Base-by-base conservation (phyloP, 1,284 basidiomycete genomes). In the Ganoderma multipileum region DNA sequence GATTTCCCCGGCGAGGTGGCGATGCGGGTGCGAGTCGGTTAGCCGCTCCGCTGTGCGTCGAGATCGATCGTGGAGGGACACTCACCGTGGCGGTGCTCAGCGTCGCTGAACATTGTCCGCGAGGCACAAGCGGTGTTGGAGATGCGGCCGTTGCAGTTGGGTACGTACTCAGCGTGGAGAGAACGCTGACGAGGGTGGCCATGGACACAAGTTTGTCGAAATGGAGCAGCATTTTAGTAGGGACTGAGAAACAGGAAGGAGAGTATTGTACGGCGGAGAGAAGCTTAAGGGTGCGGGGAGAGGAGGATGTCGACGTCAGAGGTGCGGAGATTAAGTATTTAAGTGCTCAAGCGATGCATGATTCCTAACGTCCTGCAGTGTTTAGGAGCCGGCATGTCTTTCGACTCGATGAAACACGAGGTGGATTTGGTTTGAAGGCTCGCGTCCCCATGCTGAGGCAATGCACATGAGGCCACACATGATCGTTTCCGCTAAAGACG, bases 21-120 rank as follows among this genome's bases (percentile, higher is more conserved):
- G 58, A 60, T 60, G 59, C 60, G 62, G 16, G 61, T 14, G 41
- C 8, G 50, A 16, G 12, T 18, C 33, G 23, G n/a, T 59, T 26
- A 52, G 26, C 36, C 44, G 12, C n/a, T 23, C 20, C 12, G 2
- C 9, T 6, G 57, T 42, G 52, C 52, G 28, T 23, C 14, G 28
- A 20, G 36, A 23, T 39, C 8, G 41, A 47, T n/a, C 8, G 12
- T 11, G 9, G 28, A 41, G 4, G 39, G 30, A 26, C 20, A 39
- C 68, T 47, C 41, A 69, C 68, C 14, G 44, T 47, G 23, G 64
- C 65, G 33, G 57, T 61, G 61, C 61, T 66, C 44, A 69, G 62
- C n/a, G 65, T 69, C 39, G 68, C 65, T 33, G 64, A 47, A 52
- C 68, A 69, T 50, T 69, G 68, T 11, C 57, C 68, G 58, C 64